Evolutionary conservation across 495 filamentous ascomycete species (phyloP), one percentile per base, ranked within the genome.

Genomic region (Penicillium bovifimosum): DNA sequence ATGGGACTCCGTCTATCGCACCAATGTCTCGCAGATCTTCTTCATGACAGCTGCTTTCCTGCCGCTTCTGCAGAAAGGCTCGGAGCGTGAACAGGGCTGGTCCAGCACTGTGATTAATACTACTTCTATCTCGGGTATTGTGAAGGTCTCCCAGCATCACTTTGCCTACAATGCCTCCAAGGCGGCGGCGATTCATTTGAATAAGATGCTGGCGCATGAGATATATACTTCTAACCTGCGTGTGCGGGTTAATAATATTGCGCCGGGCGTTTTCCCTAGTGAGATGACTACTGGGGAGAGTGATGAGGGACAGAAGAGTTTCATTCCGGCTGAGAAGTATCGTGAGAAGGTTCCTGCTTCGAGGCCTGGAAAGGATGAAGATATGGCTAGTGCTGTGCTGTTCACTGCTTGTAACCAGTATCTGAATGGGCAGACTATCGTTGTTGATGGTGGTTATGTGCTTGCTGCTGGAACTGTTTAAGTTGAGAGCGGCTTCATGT

Each of bases 351-450:
- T 87, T 4, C 84, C 86, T 0, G 77, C 79, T 0, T 58, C 65
- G 1, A 64, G 87, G 8, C 84, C 85, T 0, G 86, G 86, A 0
- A 81, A 80, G 32, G 87, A 90, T 62, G 71, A 82, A 31, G 87
- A 90, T 60, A 91, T 90, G 86, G 86, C 82, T 0, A 76, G 76
- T 62, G 73, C 84, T 5, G 72, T 88, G 13, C 63, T 90, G 16
- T 85, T 83, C 55, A 63, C 79, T 9, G 79, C 71, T 9, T 76
- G 73, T 5, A 88, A 88, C 53, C 83, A 87, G 71, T 90, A 89
- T 47, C 56, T 89, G 13, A 87, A 86, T 61, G 87, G 86, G 1
- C 79, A 87, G 70, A 83, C 73, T 0, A 57, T 88, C 17, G 75
- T 80, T 0, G 83, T 89, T 20, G 83, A 89, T 65, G 86, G 86